These are phyloP conservation scores for Shiraia bambusicola DNA, from an alignment of 2,329 filamentous ascomycete species.

Conservation along the genomic window DNA sequence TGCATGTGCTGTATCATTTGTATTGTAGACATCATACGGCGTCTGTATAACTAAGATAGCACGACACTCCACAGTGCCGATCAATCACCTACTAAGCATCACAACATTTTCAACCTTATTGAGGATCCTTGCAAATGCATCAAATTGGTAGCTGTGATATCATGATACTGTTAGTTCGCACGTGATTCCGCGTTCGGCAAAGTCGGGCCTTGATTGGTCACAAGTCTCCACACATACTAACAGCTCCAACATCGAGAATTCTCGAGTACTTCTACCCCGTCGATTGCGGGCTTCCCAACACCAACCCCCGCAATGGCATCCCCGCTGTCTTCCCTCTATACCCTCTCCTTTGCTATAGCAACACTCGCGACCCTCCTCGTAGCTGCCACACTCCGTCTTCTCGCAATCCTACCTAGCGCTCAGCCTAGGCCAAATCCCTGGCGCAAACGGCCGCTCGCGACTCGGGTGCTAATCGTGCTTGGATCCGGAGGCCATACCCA, in stretches of 20 bases:
- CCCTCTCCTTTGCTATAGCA: constrained; percentile 34
- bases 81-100: not conserved
- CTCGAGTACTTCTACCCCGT: too few species aligned
- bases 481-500: constrained; percentile 93
- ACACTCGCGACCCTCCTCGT: constrained; percentile 38
- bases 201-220: not conserved
- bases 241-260: too few species aligned
- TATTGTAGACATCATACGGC: constrained; percentile 26
- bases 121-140: too few species aligned
- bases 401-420: constrained; percentile 42
- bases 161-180: not conserved
- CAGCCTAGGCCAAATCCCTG: constrained; percentile 23
- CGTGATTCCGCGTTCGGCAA: not conserved
- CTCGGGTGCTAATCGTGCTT: constrained; percentile 76
- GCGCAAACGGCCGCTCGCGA: constrained; percentile 39
- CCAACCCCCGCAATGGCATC: constrained; percentile 19
- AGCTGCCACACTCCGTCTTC: constrained; percentile 41
- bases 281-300: too few species aligned
- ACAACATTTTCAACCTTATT: too few species aligned
- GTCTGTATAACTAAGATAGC: constrained; percentile 3
- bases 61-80: too few species aligned
- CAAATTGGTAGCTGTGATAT: too few species aligned
- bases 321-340: constrained; percentile 22
- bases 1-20: constrained; percentile 13
- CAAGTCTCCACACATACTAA: not conserved